Base-by-base conservation (phyloP, 2,329 filamentous ascomycete species). In the Chrysoporthe puriensis region DNA sequence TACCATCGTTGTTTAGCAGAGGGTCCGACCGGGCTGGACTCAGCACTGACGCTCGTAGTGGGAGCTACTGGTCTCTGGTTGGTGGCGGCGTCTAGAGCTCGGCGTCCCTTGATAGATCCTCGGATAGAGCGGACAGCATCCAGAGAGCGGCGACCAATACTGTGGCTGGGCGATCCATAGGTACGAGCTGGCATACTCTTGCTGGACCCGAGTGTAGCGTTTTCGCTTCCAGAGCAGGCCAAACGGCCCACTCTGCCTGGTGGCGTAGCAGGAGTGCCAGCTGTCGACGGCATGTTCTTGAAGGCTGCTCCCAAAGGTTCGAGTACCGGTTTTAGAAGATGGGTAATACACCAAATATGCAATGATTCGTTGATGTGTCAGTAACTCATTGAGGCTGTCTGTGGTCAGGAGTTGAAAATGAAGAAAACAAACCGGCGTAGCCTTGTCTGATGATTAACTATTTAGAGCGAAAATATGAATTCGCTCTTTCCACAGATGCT, bases 1-100 rank as follows among this genome's bases (percentile, higher is more conserved):
- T 66, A 68, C 68, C 66, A 68, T 44, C 36, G 67, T 40, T 68
- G 62, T 18, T 68, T 70, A 32, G 62, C 42, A 14, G 52, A 9
- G 50, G 57, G 67, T n/a, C 21, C 66, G 14, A 4, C 26, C 32
- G 68, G 66, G 40, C 68, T 66, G 48, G 62, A 63, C 13, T 48
- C 44, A 43, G 46, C 43, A 18, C 64, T 60, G 9, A 61, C 16
- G 61, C 42, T 60, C 18, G 18, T 36, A 21, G 56, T 16, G 9
- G 40, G 21, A 36, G 34, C 18, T 7, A n/a, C 13, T 18, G 52
- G 9, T 26, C 40, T 63, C 42, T 36, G 32, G n/a, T 70, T 70
- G 21, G 66, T 68, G 60, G 66, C 57, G 21, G 66, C 57, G 32
- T 61, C 50, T 21, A 68, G 60, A 36, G 54, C 48, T 46, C 42